A percentile compares a stretch with the other conserved stretches of the same genome.
These are phyloP conservation scores for Verticillium nubilum DNA, from an alignment of 2,329 filamentous ascomycete species.

Conservation along the genomic window DNA sequence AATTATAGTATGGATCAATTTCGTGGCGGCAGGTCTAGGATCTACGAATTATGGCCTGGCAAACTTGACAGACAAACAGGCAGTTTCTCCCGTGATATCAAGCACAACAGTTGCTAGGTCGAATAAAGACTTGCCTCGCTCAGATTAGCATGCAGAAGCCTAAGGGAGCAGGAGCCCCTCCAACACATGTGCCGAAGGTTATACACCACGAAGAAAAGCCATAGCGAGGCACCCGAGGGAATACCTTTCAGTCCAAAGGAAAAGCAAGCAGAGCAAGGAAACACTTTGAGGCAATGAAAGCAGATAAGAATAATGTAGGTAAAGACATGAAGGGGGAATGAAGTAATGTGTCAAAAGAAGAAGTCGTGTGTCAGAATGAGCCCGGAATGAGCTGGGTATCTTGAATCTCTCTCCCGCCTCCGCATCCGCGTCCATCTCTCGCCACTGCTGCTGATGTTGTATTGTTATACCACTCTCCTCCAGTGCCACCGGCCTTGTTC, in stretches of 20 bases:
- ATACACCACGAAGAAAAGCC: background rate
- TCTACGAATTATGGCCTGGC: background rate
- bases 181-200: background rate
- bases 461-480: background rate
- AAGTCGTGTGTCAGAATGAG: slow-evolving; percentile 27
- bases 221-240: background rate
- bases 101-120: background rate
- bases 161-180: no score
- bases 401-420: slow-evolving; percentile 22
- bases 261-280: background rate
- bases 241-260: background rate
- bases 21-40: background rate
- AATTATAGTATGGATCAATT: background rate
- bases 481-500: slow-evolving; percentile 6
- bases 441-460: slow-evolving; percentile 5
- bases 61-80: background rate
- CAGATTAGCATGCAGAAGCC: no score
- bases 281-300: background rate
- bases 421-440: slow-evolving; percentile 7
- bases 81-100: background rate
- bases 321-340: background rate
- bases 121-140: background rate
- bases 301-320: background rate
- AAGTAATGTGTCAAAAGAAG: slow-evolving; percentile 9
- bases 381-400: slow-evolving; percentile 34